phyloP scores from a whole-genome alignment of 1,284 basidiomycete species.

The Ustilago esculenta region DNA sequence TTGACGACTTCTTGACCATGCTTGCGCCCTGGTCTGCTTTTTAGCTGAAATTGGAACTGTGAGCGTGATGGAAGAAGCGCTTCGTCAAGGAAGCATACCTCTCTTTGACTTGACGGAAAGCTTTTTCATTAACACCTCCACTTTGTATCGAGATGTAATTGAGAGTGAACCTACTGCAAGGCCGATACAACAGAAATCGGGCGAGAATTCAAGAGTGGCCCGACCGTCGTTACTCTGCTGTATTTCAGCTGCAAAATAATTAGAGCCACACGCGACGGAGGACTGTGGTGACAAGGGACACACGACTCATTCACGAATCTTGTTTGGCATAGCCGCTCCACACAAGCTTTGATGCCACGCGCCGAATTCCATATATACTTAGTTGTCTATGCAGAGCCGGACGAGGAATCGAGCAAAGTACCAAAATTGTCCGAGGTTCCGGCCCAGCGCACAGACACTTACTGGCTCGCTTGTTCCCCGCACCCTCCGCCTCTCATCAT shows the following conservation, averaged over 20 bases:
- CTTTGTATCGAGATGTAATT: too few relatives aligned
- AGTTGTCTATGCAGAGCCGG: too few relatives aligned
- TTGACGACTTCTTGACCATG: conserved; percentile 50
- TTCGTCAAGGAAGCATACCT: too few relatives aligned
- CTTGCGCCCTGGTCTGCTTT: neutral
- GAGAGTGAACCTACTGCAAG: too few relatives aligned
- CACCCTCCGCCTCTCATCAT: neutral
- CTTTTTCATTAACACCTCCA: conserved; percentile 38
- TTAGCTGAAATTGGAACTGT: too few relatives aligned
- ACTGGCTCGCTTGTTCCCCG: conserved; percentile 1
- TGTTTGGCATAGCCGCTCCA: neutral
- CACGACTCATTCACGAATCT: conserved; percentile 24
- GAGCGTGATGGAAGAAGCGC: too few relatives aligned
- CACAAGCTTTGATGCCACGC: conserved; percentile 4
- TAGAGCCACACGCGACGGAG: conserved; percentile 16
- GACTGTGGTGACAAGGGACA: too few relatives aligned
- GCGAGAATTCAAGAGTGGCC: conserved; percentile 29
- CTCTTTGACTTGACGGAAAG: too few relatives aligned
- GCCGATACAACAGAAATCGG: too few relatives aligned
- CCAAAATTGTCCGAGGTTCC: conserved; percentile 19
- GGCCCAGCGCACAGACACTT: conserved; percentile 4
- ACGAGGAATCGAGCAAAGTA: too few relatives aligned
- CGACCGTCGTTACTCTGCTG: conserved; percentile 12
- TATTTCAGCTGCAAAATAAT: neutral
- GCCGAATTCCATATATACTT: conserved; percentile 22